Evolutionary conservation across 805 yeast genomes (phyloP).

Genomic region (Kuraishia floccosa): DNA sequence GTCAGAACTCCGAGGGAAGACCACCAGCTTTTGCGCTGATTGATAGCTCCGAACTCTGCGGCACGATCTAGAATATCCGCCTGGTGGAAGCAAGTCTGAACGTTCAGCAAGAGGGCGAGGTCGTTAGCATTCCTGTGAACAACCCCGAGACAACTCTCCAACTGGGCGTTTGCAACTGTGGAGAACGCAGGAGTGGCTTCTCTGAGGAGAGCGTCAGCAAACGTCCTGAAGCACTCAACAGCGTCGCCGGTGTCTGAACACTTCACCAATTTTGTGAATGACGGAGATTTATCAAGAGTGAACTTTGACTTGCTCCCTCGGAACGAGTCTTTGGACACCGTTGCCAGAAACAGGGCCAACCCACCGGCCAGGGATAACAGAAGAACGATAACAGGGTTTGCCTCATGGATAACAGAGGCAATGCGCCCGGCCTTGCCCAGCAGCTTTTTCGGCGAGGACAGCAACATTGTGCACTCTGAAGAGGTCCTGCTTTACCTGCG

Average conservation of each 20-base stretch:
- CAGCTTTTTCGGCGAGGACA: no score
- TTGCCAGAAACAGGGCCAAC: no score
- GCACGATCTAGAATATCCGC: conserved; percentile 8
- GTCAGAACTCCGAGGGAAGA: conserved; percentile 3
- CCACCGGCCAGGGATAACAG: no score
- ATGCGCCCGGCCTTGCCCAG: no score
- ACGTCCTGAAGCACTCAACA: conserved; percentile 9
- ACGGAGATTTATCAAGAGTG: no score
- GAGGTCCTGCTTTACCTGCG: no score
- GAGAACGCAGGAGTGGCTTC: conserved; percentile 1
- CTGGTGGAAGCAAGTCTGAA: conserved; percentile 17
- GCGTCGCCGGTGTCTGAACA: conserved; percentile 14
- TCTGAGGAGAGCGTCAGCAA: conserved; percentile 5
- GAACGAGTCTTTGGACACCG: no score
- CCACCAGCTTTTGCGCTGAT: conserved; percentile 5
- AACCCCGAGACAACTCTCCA: conserved; percentile 12
- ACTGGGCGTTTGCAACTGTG: conserved; percentile 4
- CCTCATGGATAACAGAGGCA: no score
- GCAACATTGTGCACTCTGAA: no score
- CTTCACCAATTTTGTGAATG: no score
- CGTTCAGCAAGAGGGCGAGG: conserved; percentile 10
- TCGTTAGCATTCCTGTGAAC: conserved; percentile 9
- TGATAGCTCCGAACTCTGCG: conserved; percentile 1
- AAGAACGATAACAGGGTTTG: no score
- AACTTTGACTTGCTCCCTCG: no score